Conservation (phyloP, 768 basidiomycete species). For the Lenzites betulinus region DNA sequence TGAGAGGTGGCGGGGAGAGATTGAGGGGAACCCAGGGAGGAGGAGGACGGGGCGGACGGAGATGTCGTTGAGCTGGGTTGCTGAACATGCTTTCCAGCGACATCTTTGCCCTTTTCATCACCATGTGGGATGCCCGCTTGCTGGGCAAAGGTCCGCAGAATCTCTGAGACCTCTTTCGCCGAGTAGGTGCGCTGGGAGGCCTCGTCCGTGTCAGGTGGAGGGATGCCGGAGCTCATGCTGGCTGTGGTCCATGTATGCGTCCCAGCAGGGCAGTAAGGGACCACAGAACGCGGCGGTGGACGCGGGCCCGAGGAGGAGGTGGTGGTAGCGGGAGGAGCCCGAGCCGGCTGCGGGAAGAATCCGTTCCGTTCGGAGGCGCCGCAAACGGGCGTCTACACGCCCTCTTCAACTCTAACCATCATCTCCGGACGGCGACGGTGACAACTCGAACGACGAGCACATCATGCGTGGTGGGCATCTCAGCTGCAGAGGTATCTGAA, state of each 20-base stretch:
- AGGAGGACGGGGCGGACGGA: background rate
- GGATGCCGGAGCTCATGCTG: background rate
- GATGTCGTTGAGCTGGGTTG: background rate
- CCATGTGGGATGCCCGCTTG: background rate
- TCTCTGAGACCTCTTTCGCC: background rate
- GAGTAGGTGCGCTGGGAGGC: background rate
- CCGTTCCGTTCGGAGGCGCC: too few relatives aligned
- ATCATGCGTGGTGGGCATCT: constrained; percentile 1
- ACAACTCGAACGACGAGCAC: background rate
- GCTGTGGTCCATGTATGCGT: background rate
- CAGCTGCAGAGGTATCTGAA: background rate
- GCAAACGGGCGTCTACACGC: too few relatives aligned
- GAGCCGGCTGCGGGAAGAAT: too few relatives aligned
- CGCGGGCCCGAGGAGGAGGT: too few relatives aligned
- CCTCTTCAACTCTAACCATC: too few relatives aligned
- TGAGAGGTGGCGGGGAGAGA: background rate
- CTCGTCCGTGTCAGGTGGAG: background rate
- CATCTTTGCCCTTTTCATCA: background rate
- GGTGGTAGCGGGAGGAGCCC: too few relatives aligned
- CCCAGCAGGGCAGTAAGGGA: background rate
- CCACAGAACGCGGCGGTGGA: too few relatives aligned
- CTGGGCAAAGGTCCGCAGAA: background rate
- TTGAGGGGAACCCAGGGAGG: background rate
- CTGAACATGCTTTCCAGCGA: background rate
- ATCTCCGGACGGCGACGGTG: too few relatives aligned